These are phyloP conservation scores for Chlorella vulgaris DNA, from an alignment of 139 green algal genomes.

Conservation along the genomic window DNA sequence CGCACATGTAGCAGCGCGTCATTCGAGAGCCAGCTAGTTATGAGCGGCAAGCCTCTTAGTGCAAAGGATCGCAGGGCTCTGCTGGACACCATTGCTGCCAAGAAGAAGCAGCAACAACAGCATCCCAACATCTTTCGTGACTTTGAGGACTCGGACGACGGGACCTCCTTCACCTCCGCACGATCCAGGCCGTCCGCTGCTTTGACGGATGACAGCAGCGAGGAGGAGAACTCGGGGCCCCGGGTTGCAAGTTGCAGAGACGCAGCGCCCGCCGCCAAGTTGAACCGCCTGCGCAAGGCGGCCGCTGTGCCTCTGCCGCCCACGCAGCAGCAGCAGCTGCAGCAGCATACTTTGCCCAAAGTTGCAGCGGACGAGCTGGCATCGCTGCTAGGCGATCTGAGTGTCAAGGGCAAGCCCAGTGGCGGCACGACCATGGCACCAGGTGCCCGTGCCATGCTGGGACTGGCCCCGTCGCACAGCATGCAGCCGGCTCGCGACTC, in stretches of 20 bases:
- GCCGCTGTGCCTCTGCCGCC: background rate
- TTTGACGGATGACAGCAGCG: background rate
- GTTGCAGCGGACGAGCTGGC: constrained; percentile 13
- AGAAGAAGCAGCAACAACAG: background rate
- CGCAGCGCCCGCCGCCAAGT: background rate
- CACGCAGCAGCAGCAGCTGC: background rate
- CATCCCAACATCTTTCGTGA: background rate
- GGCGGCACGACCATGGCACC: background rate
- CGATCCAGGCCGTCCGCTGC: background rate
- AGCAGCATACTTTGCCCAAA: background rate
- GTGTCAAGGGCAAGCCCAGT: background rate
- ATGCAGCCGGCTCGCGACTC: background rate
- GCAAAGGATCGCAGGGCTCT: background rate
- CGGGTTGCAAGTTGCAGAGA: background rate
- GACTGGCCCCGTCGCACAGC: too few relatives aligned
- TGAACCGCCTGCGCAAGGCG: constrained; percentile 10
- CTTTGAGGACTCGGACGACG: background rate
- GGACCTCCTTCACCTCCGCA: background rate
- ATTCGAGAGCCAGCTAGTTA: too few relatives aligned
- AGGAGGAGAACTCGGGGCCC: background rate
- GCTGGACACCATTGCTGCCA: background rate
- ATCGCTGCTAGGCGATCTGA: constrained; percentile 5
- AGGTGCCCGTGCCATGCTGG: background rate
- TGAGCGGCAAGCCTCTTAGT: background rate
- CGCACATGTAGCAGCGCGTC: too few relatives aligned